Evolutionary conservation across 352 stramenopile species (phyloP).

Genomic region (Phytophthora gonapodyides): DNA sequence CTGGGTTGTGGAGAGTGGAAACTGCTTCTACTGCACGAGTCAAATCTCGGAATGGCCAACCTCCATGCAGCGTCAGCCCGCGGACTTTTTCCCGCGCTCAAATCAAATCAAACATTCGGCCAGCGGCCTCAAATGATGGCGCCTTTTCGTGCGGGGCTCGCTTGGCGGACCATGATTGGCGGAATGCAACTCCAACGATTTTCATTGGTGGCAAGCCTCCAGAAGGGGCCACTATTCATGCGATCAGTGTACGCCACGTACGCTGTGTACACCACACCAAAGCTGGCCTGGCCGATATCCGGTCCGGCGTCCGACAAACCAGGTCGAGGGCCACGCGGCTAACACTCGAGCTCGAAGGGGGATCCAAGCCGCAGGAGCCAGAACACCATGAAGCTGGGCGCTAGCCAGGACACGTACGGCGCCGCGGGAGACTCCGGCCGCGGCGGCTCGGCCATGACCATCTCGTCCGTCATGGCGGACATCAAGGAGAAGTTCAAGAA

Average conservation of each 20-base stretch:
- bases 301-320: constrained; percentile 3
- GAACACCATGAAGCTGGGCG: constrained; percentile 64
- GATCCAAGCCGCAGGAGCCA: constrained; percentile 23
- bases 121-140: constrained; percentile 11
- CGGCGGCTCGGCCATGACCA: constrained; percentile 42
- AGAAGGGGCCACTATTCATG: constrained; percentile 4
- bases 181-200: neutral
- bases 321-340: constrained; percentile 33
- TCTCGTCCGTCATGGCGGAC: constrained; percentile 93
- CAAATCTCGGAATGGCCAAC: constrained; percentile 41
- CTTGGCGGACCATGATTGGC: constrained; percentile 31
- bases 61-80: neutral
- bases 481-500: constrained; percentile 99
- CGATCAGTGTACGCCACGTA: neutral
- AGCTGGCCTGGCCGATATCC: neutral
- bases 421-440: constrained; percentile 45
- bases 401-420: constrained; percentile 58
- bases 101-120: constrained; percentile 19
- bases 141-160: constrained; percentile 30
- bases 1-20: constrained; percentile 23
- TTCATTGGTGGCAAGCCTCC: constrained; percentile 26
- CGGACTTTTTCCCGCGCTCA: constrained; percentile 19
- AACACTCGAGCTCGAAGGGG: constrained; percentile 21
- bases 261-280: neutral
- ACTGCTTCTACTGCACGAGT: constrained; percentile 35